Evolutionary conservation across 2,329 filamentous ascomycete genomes (phyloP).

Genomic region (Pseudopithomyces maydicus): DNA sequence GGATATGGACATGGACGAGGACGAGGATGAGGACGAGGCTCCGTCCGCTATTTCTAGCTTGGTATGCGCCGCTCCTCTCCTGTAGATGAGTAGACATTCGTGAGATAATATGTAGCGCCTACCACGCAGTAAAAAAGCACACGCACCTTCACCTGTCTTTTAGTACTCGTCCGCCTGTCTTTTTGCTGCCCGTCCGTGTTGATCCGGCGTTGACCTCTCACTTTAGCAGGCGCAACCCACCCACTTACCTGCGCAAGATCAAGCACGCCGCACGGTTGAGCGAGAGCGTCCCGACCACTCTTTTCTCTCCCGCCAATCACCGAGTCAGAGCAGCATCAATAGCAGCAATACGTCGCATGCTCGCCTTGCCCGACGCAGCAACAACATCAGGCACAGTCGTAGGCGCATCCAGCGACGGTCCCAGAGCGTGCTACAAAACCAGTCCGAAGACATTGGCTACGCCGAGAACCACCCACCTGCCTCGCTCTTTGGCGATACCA

Average conservation of each 20-base stretch:
- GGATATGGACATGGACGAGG: neutral
- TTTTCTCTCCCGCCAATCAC: neutral
- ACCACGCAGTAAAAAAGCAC: too few species aligned
- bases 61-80: neutral
- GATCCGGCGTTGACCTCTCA: neutral
- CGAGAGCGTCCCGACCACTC: neutral
- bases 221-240: neutral
- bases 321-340: neutral
- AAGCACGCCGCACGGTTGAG: neutral
- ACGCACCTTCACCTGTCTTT: neutral
- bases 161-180: neutral
- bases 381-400: neutral
- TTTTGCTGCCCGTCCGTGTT: neutral
- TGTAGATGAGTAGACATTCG: neutral
- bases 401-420: neutral
- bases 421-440: constrained; percentile 3
- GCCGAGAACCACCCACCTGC: neutral
- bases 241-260: neutral
- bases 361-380: neutral
- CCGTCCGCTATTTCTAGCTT: neutral
- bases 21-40: neutral
- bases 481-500: neutral
- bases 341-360: neutral
- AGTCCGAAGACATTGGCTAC: neutral
- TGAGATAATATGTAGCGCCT: neutral